Evolutionary conservation across 2,329 filamentous ascomycete species (phyloP).

Genomic region (Apiospora rasikravindrae): DNA sequence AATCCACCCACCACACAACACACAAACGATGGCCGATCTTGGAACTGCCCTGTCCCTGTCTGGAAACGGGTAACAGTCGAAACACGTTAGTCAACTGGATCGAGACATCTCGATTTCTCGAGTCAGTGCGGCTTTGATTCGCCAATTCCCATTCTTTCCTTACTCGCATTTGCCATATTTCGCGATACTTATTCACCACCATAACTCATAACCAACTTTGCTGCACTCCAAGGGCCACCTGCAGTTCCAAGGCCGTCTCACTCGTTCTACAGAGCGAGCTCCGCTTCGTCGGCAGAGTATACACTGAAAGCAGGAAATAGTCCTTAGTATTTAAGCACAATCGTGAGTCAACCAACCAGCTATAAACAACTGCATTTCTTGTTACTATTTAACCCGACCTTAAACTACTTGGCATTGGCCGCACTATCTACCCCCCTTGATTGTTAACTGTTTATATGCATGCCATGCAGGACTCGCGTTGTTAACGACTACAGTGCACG

Average conservation of each 20-base stretch:
- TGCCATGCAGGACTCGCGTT: background rate
- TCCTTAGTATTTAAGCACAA: background rate
- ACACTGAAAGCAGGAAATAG: background rate
- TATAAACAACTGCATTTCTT: too few relatives aligned
- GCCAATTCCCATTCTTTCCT: background rate
- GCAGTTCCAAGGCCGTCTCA: background rate
- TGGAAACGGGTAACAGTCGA: constrained; percentile 1
- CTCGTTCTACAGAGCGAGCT: background rate
- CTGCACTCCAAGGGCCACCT: too few relatives aligned
- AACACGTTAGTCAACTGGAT: constrained; percentile 7
- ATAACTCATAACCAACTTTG: background rate
- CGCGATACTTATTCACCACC: background rate
- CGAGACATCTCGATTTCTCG: background rate
- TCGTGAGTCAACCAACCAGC: too few relatives aligned
- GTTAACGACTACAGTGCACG: background rate
- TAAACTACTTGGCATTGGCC: background rate
- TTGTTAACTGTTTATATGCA: background rate
- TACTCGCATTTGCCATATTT: background rate
- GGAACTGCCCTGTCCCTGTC: background rate
- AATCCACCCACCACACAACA: background rate
- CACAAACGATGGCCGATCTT: background rate
- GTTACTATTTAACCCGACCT: background rate
- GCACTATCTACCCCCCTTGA: background rate
- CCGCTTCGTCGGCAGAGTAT: background rate
- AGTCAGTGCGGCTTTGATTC: background rate